Percentiles rank a stretch among this genome's conserved stretches.
Conservation (phyloP, 768 basidiomycete species). For the Phanerochaete carnosa region DNA sequence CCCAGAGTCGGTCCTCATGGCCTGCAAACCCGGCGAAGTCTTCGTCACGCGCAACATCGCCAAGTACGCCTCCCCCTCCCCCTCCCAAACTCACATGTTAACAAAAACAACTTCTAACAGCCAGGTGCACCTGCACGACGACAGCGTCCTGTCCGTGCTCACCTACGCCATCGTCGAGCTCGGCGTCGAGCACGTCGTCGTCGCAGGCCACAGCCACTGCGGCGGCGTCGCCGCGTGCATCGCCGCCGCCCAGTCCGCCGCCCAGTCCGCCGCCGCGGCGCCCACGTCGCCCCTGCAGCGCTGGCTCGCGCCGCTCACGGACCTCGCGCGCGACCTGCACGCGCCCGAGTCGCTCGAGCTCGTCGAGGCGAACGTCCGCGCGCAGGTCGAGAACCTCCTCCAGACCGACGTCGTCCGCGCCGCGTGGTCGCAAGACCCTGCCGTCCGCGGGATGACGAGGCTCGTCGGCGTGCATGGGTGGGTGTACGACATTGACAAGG, state of each 20-base stretch:
- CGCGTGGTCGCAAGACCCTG: conserved; percentile 25
- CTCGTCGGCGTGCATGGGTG: conserved; percentile 40
- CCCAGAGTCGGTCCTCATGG: conserved; percentile 72
- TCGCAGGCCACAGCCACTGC: conserved; percentile 83
- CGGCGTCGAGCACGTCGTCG: conserved; percentile 75
- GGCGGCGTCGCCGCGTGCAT: conserved; percentile 68
- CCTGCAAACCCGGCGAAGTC: conserved; percentile 70
- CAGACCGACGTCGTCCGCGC: conserved; percentile 17
- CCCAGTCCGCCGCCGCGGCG: neutral
- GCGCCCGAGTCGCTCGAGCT: conserved; percentile 21
- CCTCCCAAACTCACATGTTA: neutral
- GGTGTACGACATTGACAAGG: conserved; percentile 64
- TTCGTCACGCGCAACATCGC: conserved; percentile 88
- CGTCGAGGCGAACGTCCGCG: conserved; percentile 52
- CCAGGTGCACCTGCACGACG: conserved; percentile 14
- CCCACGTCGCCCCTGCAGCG: conserved; percentile 43
- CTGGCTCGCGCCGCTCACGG: conserved; percentile 71
- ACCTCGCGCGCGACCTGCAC: conserved; percentile 31
- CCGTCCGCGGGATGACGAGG: conserved; percentile 24
- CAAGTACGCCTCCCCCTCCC: conserved; percentile 50
- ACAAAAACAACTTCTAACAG: neutral
- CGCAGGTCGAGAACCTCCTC: conserved; percentile 26
- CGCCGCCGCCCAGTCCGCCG: conserved; percentile 22
- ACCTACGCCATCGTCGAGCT: conserved; percentile 27
- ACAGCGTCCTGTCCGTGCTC: conserved; percentile 13